Conservation (phyloP, 306 rosid genomes). For the Acmispon strigosus region DNA sequence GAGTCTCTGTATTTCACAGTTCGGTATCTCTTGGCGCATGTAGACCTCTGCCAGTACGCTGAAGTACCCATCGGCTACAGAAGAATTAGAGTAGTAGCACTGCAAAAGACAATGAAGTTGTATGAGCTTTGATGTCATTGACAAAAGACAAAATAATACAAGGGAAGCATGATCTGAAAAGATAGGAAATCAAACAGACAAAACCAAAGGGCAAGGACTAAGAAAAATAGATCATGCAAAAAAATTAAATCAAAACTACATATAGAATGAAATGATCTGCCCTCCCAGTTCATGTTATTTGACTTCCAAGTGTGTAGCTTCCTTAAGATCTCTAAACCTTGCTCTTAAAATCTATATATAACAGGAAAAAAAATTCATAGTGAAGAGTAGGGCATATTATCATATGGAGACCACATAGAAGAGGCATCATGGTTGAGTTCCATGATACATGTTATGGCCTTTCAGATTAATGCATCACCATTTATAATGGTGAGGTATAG, state of each 20-base stretch:
- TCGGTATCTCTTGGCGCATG: slow-evolving; percentile 99
- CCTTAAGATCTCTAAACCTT: no score
- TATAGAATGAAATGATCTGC: no score
- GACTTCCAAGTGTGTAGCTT: no score
- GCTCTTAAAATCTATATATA: no score
- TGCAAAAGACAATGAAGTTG: slow-evolving; percentile 24
- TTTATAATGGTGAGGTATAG: no score
- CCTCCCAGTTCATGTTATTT: no score
- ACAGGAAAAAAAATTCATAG: no score
- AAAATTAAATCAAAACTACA: not conserved
- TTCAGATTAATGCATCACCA: no score
- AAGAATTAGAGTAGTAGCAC: slow-evolving; percentile 96
- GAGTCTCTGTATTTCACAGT: slow-evolving; percentile 96
- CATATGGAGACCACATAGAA: no score
- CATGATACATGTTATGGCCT: no score
- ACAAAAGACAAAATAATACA: slow-evolving; percentile 10
- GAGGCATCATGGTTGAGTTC: no score
- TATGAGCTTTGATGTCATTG: slow-evolving; percentile 11
- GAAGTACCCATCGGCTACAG: slow-evolving; percentile 99
- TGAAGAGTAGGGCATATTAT: no score
- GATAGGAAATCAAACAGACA: slow-evolving; percentile 3
- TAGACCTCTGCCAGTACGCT: slow-evolving; percentile 99
- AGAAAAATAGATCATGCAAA: not conserved
- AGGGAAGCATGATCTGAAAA: not conserved
- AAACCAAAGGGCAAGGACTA: not conserved